phyloP scores from a whole-genome alignment of 2,329 filamentous ascomycete genomes.

The Macroventuria anomochaeta region DNA sequence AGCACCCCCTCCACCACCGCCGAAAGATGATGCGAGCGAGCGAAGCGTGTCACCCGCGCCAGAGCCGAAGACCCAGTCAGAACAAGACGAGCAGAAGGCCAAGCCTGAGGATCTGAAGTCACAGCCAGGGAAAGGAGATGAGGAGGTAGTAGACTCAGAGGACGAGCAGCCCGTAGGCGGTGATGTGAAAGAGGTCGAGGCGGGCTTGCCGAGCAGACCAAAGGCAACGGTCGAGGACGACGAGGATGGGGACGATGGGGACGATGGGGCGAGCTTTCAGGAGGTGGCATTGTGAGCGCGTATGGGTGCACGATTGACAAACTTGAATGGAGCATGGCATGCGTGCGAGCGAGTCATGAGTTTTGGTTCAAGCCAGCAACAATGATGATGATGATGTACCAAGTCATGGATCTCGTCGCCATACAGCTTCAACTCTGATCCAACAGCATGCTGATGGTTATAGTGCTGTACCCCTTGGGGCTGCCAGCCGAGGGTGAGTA shows the following conservation, averaged over 20 bases:
- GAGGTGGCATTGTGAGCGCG: conserved; percentile 30
- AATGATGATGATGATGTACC: not conserved
- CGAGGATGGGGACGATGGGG: conserved; percentile 36
- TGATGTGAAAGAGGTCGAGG: conserved; percentile 37
- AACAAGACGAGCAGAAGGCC: conserved; percentile 41
- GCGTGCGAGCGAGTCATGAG: not conserved
- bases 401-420: no score
- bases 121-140: conserved; percentile 35
- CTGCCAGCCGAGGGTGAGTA: no score
- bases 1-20: conserved; percentile 44
- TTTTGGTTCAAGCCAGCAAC: not conserved
- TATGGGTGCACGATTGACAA: not conserved
- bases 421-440: not conserved
- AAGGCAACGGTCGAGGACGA: conserved; percentile 42
- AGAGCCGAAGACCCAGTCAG: conserved; percentile 40
- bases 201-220: conserved; percentile 35
- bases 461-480: not conserved
- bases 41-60: conserved; percentile 30
- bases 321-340: not conserved
- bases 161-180: conserved; percentile 29
- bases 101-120: conserved; percentile 44
- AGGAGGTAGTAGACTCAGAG: conserved; percentile 34
- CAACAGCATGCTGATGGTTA: not conserved
- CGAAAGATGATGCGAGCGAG: conserved; percentile 39
- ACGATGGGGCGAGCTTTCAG: conserved; percentile 44